Conservation (phyloP, 2,329 filamentous ascomycete genomes). For the Colletotrichum coccodes region DNA sequence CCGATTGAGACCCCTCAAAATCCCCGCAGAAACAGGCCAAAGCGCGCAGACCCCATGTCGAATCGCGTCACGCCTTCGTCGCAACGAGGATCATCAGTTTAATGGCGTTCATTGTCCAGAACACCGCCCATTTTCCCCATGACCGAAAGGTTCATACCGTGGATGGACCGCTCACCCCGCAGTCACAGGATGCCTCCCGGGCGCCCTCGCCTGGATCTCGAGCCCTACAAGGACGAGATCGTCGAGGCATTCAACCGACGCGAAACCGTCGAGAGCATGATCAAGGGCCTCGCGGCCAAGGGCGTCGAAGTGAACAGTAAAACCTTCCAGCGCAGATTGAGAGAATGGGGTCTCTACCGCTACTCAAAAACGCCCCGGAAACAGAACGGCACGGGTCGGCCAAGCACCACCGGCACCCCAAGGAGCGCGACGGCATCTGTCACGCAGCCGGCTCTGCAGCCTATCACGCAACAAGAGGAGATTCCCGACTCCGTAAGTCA, state of each 20-base stretch:
- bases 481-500: constrained; percentile 25
- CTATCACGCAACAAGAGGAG: constrained; percentile 7
- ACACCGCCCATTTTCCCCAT: neutral
- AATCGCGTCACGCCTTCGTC: neutral
- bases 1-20: neutral
- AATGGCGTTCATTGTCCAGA: neutral
- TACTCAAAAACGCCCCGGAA: constrained; percentile 12
- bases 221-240: constrained; percentile 24
- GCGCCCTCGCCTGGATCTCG: constrained; percentile 19
- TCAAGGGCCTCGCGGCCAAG: constrained; percentile 18
- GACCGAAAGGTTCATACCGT: neutral
- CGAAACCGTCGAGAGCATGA: constrained; percentile 26
- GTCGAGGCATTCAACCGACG: constrained; percentile 14
- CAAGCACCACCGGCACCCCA: neutral
- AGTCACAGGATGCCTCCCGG: constrained; percentile 13
- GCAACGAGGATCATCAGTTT: neutral
- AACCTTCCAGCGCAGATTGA: constrained; percentile 13
- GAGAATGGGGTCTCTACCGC: constrained; percentile 19
- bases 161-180: neutral
- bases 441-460: neutral
- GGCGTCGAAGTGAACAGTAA: constrained; percentile 15
- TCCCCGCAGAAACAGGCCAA: neutral
- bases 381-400: neutral
- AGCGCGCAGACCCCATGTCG: neutral
- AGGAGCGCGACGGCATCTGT: neutral